Percentiles rank a stretch among this genome's conserved stretches.
These are phyloP conservation scores for Ophioceras dolichostomum DNA, from an alignment of 2,329 filamentous ascomycete genomes.

Conservation along the genomic window DNA sequence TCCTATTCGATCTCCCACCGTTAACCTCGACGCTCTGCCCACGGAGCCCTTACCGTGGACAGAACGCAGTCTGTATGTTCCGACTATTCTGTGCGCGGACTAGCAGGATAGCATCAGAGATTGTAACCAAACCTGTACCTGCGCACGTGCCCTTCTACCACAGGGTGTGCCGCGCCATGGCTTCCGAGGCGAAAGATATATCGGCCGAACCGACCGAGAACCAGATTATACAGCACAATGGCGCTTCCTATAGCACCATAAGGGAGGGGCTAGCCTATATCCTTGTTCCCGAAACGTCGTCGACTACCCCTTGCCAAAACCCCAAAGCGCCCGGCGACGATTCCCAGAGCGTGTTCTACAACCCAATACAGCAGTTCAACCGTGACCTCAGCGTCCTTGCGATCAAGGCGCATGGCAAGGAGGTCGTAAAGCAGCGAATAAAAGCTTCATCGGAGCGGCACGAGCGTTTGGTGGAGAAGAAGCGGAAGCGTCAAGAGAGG, in stretches of 20 bases:
- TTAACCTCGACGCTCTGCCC: too few relatives aligned
- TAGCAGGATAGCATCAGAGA: too few relatives aligned
- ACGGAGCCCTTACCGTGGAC: too few relatives aligned
- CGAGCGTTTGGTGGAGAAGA: constrained; percentile 30
- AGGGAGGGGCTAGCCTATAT: constrained; percentile 46
- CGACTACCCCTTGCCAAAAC: constrained; percentile 14
- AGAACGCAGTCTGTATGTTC: too few relatives aligned
- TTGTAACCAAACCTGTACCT: too few relatives aligned
- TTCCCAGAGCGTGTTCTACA: constrained; percentile 85
- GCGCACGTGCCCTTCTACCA: too few relatives aligned
- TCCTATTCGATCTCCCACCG: too few relatives aligned
- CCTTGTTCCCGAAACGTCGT: constrained; percentile 32
- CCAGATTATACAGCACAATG: constrained; percentile 23
- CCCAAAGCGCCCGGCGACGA: constrained; percentile 41
- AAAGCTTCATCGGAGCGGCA: constrained; percentile 42
- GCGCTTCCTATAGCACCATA: constrained; percentile 36
- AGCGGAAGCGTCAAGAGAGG: constrained; percentile 26
- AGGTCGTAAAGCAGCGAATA: constrained; percentile 36
- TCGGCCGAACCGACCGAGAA: constrained; percentile 1
- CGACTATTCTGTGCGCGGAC: too few relatives aligned
- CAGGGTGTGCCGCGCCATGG: neutral
- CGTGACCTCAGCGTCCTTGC: constrained; percentile 87
- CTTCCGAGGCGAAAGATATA: neutral
- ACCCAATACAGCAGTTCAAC: constrained; percentile 98
- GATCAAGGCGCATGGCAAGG: constrained; percentile 78